Evolutionary conservation across 805 yeast species (phyloP).

Genomic region (Candida vaughaniae): DNA sequence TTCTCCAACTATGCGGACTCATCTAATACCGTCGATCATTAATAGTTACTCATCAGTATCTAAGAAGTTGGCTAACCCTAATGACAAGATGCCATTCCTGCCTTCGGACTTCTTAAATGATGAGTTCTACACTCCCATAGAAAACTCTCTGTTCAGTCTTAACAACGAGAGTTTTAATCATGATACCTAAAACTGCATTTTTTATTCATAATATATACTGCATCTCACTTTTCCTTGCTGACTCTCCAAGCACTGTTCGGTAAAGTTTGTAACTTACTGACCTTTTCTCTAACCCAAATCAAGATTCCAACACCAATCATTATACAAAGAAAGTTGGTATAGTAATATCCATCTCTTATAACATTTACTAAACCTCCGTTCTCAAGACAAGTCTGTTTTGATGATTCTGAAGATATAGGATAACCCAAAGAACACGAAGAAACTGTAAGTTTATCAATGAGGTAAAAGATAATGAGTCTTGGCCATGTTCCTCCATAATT

Average conservation of each 20-base stretch:
- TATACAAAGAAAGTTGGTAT: constrained; percentile 73
- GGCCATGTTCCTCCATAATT: constrained; percentile 99
- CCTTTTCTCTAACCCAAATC: constrained; percentile 65
- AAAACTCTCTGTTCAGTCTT: constrained; percentile 11
- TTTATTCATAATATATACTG: background rate
- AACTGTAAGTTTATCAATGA: constrained; percentile 76
- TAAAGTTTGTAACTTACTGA: constrained; percentile 63
- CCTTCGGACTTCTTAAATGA: constrained; percentile 42
- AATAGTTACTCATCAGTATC: constrained; percentile 38
- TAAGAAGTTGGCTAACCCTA: constrained; percentile 27
- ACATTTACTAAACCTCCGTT: constrained; percentile 56
- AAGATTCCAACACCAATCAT: constrained; percentile 62
- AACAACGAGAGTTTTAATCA: constrained; percentile 1
- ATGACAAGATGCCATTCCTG: constrained; percentile 39
- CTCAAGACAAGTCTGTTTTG: constrained; percentile 50
- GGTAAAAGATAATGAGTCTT: constrained; percentile 67
- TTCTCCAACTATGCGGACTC: constrained; percentile 18
- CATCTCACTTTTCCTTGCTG: constrained; percentile 5
- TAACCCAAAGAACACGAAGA: constrained; percentile 50
- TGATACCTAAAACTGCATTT: background rate
- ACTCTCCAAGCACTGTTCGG: constrained; percentile 81
- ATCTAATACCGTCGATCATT: constrained; percentile 40
- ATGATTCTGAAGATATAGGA: constrained; percentile 26
- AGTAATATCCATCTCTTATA: constrained; percentile 78
- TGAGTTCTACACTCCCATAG: constrained; percentile 22